These are phyloP conservation scores for Petunia secreta DNA, from an alignment of 257 asterid species.

Conservation along the genomic window DNA sequence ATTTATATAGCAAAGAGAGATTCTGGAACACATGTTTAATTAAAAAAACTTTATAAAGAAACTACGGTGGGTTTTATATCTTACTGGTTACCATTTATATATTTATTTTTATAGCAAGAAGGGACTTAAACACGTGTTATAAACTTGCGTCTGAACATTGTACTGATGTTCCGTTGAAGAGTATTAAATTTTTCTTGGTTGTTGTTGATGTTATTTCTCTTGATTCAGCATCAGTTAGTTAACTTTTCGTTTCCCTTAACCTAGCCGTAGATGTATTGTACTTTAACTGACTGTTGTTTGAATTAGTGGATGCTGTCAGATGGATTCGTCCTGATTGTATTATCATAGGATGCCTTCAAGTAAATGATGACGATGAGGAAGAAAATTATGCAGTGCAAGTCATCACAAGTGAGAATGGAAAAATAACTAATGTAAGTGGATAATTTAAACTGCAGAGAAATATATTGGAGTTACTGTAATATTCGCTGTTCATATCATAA, in stretches of 20 bases:
- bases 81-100: too few relatives aligned
- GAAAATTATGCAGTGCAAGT: conserved; percentile 76
- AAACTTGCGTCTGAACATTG: not conserved
- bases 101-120: too few relatives aligned
- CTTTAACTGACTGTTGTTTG: conserved; percentile 35
- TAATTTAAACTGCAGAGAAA: conserved; percentile 10
- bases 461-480: not conserved
- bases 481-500: conserved; percentile 16
- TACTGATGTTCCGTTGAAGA: too few relatives aligned
- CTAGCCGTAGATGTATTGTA: conserved; percentile 21
- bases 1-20: not conserved
- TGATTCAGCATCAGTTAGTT: not conserved
- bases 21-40: too few relatives aligned
- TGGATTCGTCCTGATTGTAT: conserved; percentile 89
- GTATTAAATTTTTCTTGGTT: conserved; percentile 3
- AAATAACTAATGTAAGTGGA: conserved; percentile 60
- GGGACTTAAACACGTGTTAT: not conserved
- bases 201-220: not conserved
- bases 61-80: too few relatives aligned
- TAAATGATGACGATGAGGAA: conserved; percentile 65
- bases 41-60: not conserved
- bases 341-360: conserved; percentile 74
- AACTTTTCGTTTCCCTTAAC: conserved; percentile 17
- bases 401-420: conserved; percentile 65
- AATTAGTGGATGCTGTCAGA: conserved; percentile 80